Conservation (phyloP, 1,284 basidiomycete genomes). For the Spongispora temasekensis region DNA sequence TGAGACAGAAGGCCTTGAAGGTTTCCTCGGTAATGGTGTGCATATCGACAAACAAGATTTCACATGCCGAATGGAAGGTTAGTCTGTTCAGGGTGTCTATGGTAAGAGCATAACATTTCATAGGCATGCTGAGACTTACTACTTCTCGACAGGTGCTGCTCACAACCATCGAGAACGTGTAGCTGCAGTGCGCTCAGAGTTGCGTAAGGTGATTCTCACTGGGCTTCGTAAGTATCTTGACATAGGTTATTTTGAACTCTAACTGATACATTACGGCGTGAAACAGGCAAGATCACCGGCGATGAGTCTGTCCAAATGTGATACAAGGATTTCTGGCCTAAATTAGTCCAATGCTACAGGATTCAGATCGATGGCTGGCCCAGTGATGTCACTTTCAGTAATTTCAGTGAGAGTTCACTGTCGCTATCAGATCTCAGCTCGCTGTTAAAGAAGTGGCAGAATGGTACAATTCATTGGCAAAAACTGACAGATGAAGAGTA, state of each 20-base stretch:
- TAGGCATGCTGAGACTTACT: background rate
- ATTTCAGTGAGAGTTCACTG: too few relatives aligned
- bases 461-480: constrained; percentile 5
- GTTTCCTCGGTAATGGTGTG: constrained; percentile 9
- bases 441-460: constrained; percentile 1
- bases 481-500: too few relatives aligned
- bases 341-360: constrained; percentile 2
- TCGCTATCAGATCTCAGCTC: constrained; percentile 1
- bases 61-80: constrained; percentile 8
- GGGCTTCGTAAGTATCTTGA: constrained; percentile 3
- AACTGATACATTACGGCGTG: background rate
- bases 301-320: constrained; percentile 2
- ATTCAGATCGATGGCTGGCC: constrained; percentile 10
- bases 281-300: background rate
- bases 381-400: too few relatives aligned
- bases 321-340: too few relatives aligned
- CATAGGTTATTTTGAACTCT: background rate
- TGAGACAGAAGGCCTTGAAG: constrained; percentile 4
- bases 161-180: constrained; percentile 6
- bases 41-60: constrained; percentile 4
- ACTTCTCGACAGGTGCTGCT: constrained; percentile 1
- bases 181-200: background rate
- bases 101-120: background rate
- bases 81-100: too few relatives aligned
- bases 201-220: background rate